Conservation (phyloP, 176 grass and related monocot genomes). For the Pharus latifolius region DNA sequence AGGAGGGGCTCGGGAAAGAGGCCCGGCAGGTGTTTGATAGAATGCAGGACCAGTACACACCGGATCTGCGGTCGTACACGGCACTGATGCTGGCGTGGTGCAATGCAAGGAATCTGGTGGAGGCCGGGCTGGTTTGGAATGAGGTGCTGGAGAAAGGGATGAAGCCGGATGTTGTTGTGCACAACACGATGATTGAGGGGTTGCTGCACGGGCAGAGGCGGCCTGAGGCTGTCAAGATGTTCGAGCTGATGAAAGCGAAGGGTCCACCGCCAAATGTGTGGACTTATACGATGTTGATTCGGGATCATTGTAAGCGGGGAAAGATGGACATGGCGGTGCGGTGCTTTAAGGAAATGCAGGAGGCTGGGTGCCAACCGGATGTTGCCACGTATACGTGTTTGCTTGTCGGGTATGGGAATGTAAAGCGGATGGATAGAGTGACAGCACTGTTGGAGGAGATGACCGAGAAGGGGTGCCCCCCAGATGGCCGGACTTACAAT, state of each 20-base stretch:
- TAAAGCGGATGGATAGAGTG: slow-evolving; percentile 68
- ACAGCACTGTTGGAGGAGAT: slow-evolving; percentile 53
- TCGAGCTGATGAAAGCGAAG: slow-evolving; percentile 89
- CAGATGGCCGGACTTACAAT: slow-evolving; percentile 64
- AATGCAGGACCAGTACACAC: slow-evolving; percentile 43
- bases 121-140: slow-evolving; percentile 73
- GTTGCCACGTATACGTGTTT: slow-evolving; percentile 65
- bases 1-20: slow-evolving; percentile 62
- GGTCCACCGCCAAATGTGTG: slow-evolving; percentile 61
- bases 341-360: slow-evolving; percentile 61
- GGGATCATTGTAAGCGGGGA: slow-evolving; percentile 56
- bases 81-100: slow-evolving; percentile 62
- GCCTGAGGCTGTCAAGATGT: slow-evolving; percentile 72
- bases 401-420: slow-evolving; percentile 84
- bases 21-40: slow-evolving; percentile 54
- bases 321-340: slow-evolving; percentile 75
- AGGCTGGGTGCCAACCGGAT: slow-evolving; percentile 32
- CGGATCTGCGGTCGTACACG: slow-evolving; percentile 60
- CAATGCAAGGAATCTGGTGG: slow-evolving; percentile 64
- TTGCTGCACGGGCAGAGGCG: slow-evolving; percentile 63
- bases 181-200: slow-evolving; percentile 90
- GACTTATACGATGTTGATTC: slow-evolving; percentile 76
- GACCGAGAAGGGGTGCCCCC: slow-evolving; percentile 44
- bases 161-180: slow-evolving; percentile 49
- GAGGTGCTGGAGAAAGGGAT: slow-evolving; percentile 74